Evolutionary conservation across 139 green algal species (phyloP).

Genomic region (Haematococcus sp.): DNA sequence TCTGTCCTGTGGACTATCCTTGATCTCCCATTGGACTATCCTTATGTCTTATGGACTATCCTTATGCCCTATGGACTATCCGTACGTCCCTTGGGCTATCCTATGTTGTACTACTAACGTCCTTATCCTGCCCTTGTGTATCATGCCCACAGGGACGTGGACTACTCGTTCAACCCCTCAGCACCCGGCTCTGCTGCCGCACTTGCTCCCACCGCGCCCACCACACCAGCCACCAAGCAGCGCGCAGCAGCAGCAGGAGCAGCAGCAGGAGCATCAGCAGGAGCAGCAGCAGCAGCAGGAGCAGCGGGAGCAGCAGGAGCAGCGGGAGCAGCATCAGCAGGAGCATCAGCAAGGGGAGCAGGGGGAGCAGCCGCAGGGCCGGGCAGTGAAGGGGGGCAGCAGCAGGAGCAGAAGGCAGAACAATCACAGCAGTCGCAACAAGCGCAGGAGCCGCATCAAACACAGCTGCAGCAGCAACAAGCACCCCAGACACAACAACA

Average conservation of each 20-base stretch:
- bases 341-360: background rate
- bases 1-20: too few species aligned
- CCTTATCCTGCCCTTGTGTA: too few species aligned
- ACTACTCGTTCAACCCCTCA: conserved; percentile 26
- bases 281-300: background rate
- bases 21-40: too few species aligned
- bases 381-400: background rate
- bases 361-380: too few species aligned
- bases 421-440: background rate
- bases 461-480: too few species aligned
- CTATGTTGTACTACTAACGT: too few species aligned
- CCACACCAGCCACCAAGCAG: background rate
- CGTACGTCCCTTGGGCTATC: too few species aligned
- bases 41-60: too few species aligned
- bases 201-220: background rate
- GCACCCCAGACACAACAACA: too few species aligned
- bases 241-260: conserved; percentile 21
- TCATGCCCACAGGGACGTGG: conserved; percentile 2
- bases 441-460: too few species aligned
- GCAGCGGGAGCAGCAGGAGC: background rate
- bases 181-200: conserved; percentile 5
- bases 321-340: background rate
- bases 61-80: too few species aligned
- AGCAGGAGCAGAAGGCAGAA: background rate
- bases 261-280: background rate